Percentiles rank a stretch among this genome's conserved stretches.
phyloP scores from a whole-genome alignment of 805 yeast genomes.

The Starmerella bombicola region DNA sequence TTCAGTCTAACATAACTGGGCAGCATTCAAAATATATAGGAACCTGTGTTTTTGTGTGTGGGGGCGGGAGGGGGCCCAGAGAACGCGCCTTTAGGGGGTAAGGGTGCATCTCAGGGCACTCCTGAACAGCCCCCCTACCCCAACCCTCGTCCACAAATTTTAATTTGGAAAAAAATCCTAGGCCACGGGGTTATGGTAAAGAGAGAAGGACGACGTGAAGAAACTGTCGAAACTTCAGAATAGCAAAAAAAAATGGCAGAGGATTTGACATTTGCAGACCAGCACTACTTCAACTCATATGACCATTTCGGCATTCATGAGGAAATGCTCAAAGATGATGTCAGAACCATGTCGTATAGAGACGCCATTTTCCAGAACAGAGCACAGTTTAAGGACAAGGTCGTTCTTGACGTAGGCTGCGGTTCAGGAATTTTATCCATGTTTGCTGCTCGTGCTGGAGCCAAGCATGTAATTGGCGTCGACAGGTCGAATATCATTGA shows the following conservation, averaged over 20 bases:
- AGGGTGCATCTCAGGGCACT: no score
- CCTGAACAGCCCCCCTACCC: no score
- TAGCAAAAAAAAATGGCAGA: slow-evolving; percentile 8
- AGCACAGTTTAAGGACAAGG: slow-evolving; percentile 77
- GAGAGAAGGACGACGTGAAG: no score
- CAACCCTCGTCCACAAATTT: no score
- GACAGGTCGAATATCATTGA: slow-evolving; percentile 95
- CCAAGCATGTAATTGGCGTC: slow-evolving; percentile 92
- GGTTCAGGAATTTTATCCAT: slow-evolving; percentile 96
- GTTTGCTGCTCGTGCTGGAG: slow-evolving; percentile 99
- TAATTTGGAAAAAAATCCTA: no score
- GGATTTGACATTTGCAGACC: slow-evolving; percentile 37
- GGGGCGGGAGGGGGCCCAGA: no score
- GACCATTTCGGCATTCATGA: slow-evolving; percentile 97
- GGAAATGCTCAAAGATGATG: slow-evolving; percentile 94
- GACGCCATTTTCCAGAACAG: slow-evolving; percentile 85
- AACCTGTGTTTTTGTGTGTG: no score
- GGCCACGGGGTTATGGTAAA: no score
- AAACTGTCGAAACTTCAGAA: no score
- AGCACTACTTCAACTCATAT: slow-evolving; percentile 88
- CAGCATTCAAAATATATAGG: no score
- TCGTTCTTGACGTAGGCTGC: slow-evolving; percentile 96
- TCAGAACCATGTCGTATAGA: slow-evolving; percentile 82
- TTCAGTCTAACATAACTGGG: no score
- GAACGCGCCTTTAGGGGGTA: no score